Evolutionary conservation across 106 monocot genomes (phyloP), one percentile per base, ranked within the genome.

Genomic region (Apostasia ramifera): DNA sequence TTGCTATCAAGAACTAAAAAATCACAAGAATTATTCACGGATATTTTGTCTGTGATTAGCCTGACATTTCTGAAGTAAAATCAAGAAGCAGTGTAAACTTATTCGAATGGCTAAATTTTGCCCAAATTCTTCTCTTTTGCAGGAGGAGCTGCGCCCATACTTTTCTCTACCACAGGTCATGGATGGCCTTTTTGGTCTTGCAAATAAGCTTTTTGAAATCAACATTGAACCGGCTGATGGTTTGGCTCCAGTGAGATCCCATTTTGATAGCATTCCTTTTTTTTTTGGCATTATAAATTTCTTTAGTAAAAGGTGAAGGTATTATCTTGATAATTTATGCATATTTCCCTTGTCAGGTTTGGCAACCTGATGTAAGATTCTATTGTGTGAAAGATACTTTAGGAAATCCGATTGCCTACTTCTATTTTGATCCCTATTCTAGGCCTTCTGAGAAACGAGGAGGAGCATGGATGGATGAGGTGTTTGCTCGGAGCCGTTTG

Each of bases 391-490:
- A 98, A 85, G 92, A 98, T 80, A 77, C 79, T 79, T 89, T 81
- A 49, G 72, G 77, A 68, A 82, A 81, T 61, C 92, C 92, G 14
- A 78, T 92, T 77, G 89, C 97, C 38, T 90, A 98, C 61, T 98
- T 98, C 81, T 98, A 92, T 73, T 98, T 98, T 85, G 97, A 98
- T 72, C 97, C 97, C 37, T 98, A 92, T 85, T 90, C 97, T 11
- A 84, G 97, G 69, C 97, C 97, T 71, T 82, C 97, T 75, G 97
- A 98, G 75, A 98, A 98, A 69, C 89, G 90, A 63, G 97, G 83
- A 74, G 97, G 97, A 51, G 97, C 97, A 57, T 98, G 97, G 97
- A 98, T 98, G 97, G 85, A 92, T 74, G 97, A 92, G 73, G 97
- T 98, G 41, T 74, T 98, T 78, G 67, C 87, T 70, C 86, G 97